Evolutionary conservation across 2,329 filamentous ascomycete species (phyloP), one percentile per base, ranked within the genome.

Genomic region (Lasiodiplodia sp.): DNA sequence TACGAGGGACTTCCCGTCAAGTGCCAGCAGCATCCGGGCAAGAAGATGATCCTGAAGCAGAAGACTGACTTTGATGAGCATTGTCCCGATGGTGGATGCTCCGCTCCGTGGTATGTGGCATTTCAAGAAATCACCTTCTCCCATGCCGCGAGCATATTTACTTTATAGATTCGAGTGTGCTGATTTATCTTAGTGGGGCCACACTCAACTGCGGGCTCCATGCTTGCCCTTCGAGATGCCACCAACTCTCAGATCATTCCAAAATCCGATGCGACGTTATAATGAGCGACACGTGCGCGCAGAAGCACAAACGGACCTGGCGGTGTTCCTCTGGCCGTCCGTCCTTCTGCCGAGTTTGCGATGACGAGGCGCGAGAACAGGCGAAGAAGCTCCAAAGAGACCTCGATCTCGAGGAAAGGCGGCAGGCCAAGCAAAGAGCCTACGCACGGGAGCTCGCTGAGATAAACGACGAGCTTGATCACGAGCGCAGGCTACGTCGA

Each of bases 71-170:
- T 94, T 73, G 85, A 88, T 2, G 75, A 70, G 0, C 77, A 85
- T 21, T 91, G 87, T 49, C 91, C 91, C 0, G 90, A 94, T 74
- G 91, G 92, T 4, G 92, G 92, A 0, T 94, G 91, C 70, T 80
- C 80, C 0, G 81, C 87, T 60, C 82, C 82, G 23, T 94, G 91
- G 88, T 90, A 80, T 76, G 83, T 79, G 31, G 7, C 25, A 21
- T 47, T 60, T 25, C 52, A 57, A 38, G 37, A 14, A 38, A 38
- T 14, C 37, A 1, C 10, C 31, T 31, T 31, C 31, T 31, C 52
- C 4, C 23, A 44, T n/a, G 38, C n/a, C 6, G 44, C 2, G 7
- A 10, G 12, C 6, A 49, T 18, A 23, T 37, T 47, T 16, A 8
- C 31, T 31, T 31, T 31, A 8, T 31, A 31, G 31, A 31, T 31